These are phyloP conservation scores for Colletotrichum camelliae DNA, from an alignment of 2,329 filamentous ascomycete genomes.

Conservation along the genomic window DNA sequence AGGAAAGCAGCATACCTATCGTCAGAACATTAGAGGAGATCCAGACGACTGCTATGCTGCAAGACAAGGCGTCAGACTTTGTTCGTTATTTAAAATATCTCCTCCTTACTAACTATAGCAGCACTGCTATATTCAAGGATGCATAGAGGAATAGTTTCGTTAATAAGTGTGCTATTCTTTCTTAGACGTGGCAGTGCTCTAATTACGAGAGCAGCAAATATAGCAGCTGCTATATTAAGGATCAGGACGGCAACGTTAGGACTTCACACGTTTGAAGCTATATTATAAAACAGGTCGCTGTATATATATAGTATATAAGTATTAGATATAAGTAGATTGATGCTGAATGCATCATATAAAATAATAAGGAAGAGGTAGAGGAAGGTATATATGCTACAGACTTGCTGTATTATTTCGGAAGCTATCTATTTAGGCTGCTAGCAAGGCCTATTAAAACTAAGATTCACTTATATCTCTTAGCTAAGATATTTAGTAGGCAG, in stretches of 20 bases:
- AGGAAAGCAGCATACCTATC: too few species aligned
- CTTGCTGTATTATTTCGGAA: background rate
- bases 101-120: too few species aligned
- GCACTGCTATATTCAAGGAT: too few species aligned
- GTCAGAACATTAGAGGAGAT: too few species aligned
- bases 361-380: background rate
- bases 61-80: too few species aligned
- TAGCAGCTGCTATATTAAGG: too few species aligned
- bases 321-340: background rate
- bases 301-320: background rate
- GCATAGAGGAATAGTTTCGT: too few species aligned
- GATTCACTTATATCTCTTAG: background rate
- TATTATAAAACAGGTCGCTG: background rate
- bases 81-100: too few species aligned
- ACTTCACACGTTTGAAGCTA: background rate
- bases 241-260: background rate
- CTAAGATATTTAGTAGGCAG: background rate
- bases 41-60: fast-evolving
- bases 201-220: too few species aligned
- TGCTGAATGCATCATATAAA: background rate
- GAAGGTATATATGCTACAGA: background rate
- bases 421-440: background rate
- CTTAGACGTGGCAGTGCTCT: too few species aligned
- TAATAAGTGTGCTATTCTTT: too few species aligned
- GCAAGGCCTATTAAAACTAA: background rate